Conservation (phyloP, 2,329 filamentous ascomycete genomes). For the Emericellopsis atlantica region DNA sequence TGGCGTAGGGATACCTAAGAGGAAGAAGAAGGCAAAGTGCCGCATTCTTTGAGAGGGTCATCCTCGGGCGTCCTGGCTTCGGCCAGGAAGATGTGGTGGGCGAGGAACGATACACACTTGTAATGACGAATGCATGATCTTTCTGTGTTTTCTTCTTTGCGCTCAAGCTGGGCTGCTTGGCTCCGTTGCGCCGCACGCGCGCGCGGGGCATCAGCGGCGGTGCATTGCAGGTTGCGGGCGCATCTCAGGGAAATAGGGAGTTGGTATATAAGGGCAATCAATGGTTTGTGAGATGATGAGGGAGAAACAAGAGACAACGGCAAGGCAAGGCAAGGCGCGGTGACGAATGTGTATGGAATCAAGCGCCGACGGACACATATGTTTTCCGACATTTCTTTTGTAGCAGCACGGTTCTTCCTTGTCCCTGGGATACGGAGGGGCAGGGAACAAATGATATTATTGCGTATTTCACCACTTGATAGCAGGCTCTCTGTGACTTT, state of each 20-base stretch:
- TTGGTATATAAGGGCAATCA: constrained; percentile 1
- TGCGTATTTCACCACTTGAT: not conserved
- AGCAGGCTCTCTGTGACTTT: too few relatives aligned
- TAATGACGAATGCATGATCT: constrained; percentile 27
- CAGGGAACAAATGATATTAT: constrained; percentile 1
- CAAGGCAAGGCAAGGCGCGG: not conserved
- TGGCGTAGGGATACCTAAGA: constrained; percentile 42
- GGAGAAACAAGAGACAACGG: not conserved
- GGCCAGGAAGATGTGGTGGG: not conserved
- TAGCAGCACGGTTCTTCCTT: not conserved
- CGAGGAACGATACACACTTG: constrained; percentile 17
- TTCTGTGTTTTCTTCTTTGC: constrained; percentile 15
- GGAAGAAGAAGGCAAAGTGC: constrained; percentile 70
- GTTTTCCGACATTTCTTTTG: constrained; percentile 3
- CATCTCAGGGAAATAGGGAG: not conserved
- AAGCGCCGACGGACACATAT: not conserved
- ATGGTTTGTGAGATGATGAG: not conserved
- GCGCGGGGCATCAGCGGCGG: too few relatives aligned
- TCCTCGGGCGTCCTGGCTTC: constrained; percentile 5
- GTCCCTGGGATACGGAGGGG: not conserved
- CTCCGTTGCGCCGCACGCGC: too few relatives aligned
- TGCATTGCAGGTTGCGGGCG: not conserved
- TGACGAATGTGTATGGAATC: not conserved
- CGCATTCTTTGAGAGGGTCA: constrained; percentile 51
- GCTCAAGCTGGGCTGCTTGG: too few relatives aligned